Evolutionary conservation across 768 basidiomycete genomes (phyloP).

Genomic region (Pholiota microspora): DNA sequence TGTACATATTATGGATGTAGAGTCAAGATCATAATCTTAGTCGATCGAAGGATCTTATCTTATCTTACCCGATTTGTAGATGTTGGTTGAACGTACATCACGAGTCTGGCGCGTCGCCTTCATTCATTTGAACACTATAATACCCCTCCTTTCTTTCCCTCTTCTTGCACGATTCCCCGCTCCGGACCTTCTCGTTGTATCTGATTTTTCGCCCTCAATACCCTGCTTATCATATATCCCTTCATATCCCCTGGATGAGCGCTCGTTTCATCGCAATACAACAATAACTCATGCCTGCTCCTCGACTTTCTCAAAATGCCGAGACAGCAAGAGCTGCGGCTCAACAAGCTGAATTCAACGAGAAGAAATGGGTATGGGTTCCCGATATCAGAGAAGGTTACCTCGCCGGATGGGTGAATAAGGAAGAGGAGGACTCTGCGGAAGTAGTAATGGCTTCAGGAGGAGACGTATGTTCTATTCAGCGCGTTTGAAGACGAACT

Average conservation of each 20-base stretch:
- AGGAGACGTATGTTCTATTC: conserved; percentile 61
- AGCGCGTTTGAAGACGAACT: not conserved
- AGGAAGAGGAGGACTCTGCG: conserved; percentile 79
- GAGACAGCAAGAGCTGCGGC: conserved; percentile 85
- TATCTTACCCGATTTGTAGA: conserved; percentile 26
- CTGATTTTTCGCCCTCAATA: not conserved
- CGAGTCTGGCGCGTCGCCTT: conserved; percentile 19
- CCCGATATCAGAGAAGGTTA: conserved; percentile 92
- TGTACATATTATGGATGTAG: no score
- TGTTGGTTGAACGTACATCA: conserved; percentile 27
- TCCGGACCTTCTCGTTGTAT: not conserved
- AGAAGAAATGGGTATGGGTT: conserved; percentile 99
- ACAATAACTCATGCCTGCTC: conserved; percentile 41
- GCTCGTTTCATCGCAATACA: not conserved
- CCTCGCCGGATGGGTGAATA: conserved; percentile 90
- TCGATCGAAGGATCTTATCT: conserved; percentile 21
- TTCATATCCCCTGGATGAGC: conserved; percentile 14
- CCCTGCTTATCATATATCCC: not conserved
- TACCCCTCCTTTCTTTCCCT: conserved; percentile 13
- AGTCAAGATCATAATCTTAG: no score
- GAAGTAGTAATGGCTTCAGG: conserved; percentile 84
- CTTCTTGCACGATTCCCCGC: conserved; percentile 5
- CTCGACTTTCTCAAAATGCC: conserved; percentile 47
- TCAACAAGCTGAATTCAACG: conserved; percentile 93
- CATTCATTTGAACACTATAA: conserved; percentile 8